Percentiles rank a stretch among this genome's conserved stretches.
Evolutionary conservation across 2,329 filamentous ascomycete species (phyloP).

Genomic region (Aspergillus sergii): DNA sequence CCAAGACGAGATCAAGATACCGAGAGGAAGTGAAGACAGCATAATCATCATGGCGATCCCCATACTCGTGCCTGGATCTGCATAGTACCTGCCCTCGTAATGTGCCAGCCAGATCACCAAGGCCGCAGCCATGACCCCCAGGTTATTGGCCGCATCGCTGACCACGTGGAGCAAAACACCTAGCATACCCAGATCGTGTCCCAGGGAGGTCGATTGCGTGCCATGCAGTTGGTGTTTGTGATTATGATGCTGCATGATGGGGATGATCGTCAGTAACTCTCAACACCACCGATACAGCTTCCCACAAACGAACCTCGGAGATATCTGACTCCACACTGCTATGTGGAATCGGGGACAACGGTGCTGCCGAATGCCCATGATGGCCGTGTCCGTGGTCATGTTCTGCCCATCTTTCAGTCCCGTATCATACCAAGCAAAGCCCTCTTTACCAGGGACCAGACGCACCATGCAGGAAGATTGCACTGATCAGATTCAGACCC

Average conservation of each 20-base stretch:
- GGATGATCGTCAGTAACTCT: background rate
- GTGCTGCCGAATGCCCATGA: background rate
- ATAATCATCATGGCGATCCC: slow-evolving; percentile 75
- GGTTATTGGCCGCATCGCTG: slow-evolving; percentile 74
- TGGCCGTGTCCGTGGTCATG: slow-evolving; percentile 11
- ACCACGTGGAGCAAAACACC: slow-evolving; percentile 72
- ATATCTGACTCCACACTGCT: background rate
- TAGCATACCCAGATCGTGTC: slow-evolving; percentile 69
- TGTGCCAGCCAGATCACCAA: slow-evolving; percentile 68
- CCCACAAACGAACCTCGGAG: background rate
- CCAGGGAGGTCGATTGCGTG: slow-evolving; percentile 39
- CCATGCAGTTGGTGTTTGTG: slow-evolving; percentile 11
- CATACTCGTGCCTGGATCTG: slow-evolving; percentile 69
- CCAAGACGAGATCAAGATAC: slow-evolving; percentile 8
- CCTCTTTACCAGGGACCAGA: background rate
- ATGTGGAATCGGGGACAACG: background rate
- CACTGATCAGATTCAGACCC: slow-evolving; percentile 67
- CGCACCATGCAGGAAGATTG: slow-evolving; percentile 65
- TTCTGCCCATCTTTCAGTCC: background rate
- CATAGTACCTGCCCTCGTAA: slow-evolving; percentile 65
- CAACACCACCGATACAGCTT: background rate
- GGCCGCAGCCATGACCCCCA: slow-evolving; percentile 72
- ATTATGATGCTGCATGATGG: slow-evolving; percentile 1
- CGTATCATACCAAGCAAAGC: background rate
- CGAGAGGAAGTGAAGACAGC: slow-evolving; percentile 53